Conservation (phyloP, 108 stramenopile species). For the Conticribra weissflogii region DNA sequence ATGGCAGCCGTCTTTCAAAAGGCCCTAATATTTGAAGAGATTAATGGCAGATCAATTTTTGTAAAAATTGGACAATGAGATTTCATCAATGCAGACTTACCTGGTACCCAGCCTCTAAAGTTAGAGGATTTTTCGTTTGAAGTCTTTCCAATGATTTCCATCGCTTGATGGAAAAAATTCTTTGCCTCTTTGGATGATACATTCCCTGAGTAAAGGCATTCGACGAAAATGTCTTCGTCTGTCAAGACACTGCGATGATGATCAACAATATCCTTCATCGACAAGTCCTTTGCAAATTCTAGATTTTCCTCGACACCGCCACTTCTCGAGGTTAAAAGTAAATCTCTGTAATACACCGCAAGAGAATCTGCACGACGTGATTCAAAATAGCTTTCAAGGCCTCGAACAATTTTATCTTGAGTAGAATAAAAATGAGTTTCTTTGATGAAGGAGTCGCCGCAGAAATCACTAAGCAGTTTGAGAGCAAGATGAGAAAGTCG, state of each 20-base stretch:
- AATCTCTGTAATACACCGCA: slow-evolving; percentile 72
- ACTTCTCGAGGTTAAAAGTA: slow-evolving; percentile 58
- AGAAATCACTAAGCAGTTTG: slow-evolving; percentile 54
- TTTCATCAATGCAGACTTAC: slow-evolving; percentile 13
- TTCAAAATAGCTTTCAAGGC: slow-evolving; percentile 70
- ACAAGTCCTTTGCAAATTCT: slow-evolving; percentile 41
- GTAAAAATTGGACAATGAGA: not conserved
- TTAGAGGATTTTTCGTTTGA: not conserved
- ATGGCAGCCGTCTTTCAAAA: slow-evolving; percentile 59
- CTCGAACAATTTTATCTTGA: slow-evolving; percentile 67
- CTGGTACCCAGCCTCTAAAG: slow-evolving; percentile 16
- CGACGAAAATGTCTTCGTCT: slow-evolving; percentile 48
- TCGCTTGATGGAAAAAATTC: slow-evolving; percentile 52
- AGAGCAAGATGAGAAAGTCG: slow-evolving; percentile 70
- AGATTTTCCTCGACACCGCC: slow-evolving; percentile 57
- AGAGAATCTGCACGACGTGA: slow-evolving; percentile 70
- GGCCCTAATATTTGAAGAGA: slow-evolving; percentile 28
- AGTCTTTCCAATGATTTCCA: slow-evolving; percentile 24
- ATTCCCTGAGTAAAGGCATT: slow-evolving; percentile 78
- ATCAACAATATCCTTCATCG: slow-evolving; percentile 47
- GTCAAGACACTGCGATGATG: slow-evolving; percentile 57
- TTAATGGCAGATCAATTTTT: slow-evolving; percentile 5
- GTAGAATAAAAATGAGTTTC: slow-evolving; percentile 60
- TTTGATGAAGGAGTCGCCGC: slow-evolving; percentile 47
- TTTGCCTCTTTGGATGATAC: slow-evolving; percentile 66